Evolutionary conservation across 2,329 filamentous ascomycete genomes (phyloP).

Genomic region (Penicillium sp.): DNA sequence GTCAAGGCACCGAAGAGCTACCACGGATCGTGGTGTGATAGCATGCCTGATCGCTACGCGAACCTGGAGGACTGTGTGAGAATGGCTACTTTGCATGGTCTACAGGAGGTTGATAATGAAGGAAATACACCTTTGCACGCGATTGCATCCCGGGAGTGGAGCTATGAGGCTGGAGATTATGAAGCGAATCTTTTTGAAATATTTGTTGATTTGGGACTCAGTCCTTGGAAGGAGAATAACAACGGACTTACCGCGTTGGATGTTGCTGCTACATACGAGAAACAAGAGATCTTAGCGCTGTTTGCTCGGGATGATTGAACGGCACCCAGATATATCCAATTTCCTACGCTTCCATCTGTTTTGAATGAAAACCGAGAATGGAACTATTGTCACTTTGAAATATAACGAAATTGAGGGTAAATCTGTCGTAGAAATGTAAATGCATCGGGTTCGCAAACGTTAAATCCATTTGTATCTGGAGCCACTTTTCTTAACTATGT

Average conservation of each 20-base stretch:
- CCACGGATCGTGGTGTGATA: not conserved
- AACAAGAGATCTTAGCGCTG: slow-evolving; percentile 11
- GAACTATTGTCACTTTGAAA: not conserved
- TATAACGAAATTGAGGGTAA: not conserved
- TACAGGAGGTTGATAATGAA: not conserved
- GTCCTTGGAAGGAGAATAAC: slow-evolving; percentile 14
- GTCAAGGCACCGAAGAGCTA: not conserved
- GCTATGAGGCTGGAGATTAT: not conserved
- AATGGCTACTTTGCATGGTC: not conserved
- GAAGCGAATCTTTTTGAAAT: not conserved
- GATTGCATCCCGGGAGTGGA: not conserved
- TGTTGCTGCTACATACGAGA: slow-evolving; percentile 9
- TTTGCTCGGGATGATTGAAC: slow-evolving; percentile 19
- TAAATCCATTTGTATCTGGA: too few species aligned
- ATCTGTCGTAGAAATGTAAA: too few species aligned
- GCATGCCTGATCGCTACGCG: not conserved
- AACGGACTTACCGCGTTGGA: slow-evolving; percentile 17
- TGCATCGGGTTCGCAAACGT: too few species aligned
- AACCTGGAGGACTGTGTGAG: not conserved
- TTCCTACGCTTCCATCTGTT: not conserved
- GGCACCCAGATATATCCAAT: not conserved
- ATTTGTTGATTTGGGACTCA: slow-evolving; percentile 6
- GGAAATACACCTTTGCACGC: not conserved
- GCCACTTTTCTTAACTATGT: too few species aligned
- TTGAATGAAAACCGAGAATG: not conserved